phyloP scores from a whole-genome alignment of 129 eudicot genomes.

The Lactuca sativa region DNA sequence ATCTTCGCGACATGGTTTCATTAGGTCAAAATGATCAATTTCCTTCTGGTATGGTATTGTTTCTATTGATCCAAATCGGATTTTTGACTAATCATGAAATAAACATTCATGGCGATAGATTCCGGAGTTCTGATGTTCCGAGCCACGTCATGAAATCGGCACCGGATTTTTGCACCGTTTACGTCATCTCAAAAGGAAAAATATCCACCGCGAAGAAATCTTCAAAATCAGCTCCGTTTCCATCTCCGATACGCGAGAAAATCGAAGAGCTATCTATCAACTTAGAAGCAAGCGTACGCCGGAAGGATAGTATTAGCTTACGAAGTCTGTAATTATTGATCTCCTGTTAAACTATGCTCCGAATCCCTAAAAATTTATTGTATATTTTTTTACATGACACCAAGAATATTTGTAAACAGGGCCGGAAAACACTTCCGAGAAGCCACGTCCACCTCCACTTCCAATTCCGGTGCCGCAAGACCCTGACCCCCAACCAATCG shows the following conservation, averaged over 20 bases:
- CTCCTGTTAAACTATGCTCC: slow-evolving; percentile 6
- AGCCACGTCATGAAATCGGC: slow-evolving; percentile 48
- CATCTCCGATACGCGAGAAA: slow-evolving; percentile 52
- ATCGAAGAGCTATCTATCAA: slow-evolving; percentile 31
- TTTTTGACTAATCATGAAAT: not conserved
- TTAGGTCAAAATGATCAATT: slow-evolving; percentile 38
- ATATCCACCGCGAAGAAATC: slow-evolving; percentile 65
- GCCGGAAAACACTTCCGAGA: slow-evolving; percentile 26
- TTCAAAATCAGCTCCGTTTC: slow-evolving; percentile 49
- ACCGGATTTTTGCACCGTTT: slow-evolving; percentile 82
- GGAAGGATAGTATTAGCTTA: slow-evolving; percentile 34
- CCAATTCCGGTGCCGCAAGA: slow-evolving; percentile 26
- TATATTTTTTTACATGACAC: slow-evolving; percentile 7
- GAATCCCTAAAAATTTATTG: not conserved
- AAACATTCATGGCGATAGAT: slow-evolving; percentile 34
- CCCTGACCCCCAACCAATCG: slow-evolving; percentile 19
- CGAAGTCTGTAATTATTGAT: slow-evolving; percentile 30
- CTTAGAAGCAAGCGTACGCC: slow-evolving; percentile 11
- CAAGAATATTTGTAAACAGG: slow-evolving; percentile 31
- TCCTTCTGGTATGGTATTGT: not conserved
- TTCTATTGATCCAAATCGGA: not conserved
- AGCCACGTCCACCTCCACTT: not conserved
- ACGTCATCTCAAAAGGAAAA: slow-evolving; percentile 73
- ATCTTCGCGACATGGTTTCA: slow-evolving; percentile 69
- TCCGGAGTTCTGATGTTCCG: slow-evolving; percentile 62